Percentiles rank a stretch among this genome's conserved stretches.
phyloP scores from a whole-genome alignment of 306 rosid genomes.

The Elaeagnus macrophylla region DNA sequence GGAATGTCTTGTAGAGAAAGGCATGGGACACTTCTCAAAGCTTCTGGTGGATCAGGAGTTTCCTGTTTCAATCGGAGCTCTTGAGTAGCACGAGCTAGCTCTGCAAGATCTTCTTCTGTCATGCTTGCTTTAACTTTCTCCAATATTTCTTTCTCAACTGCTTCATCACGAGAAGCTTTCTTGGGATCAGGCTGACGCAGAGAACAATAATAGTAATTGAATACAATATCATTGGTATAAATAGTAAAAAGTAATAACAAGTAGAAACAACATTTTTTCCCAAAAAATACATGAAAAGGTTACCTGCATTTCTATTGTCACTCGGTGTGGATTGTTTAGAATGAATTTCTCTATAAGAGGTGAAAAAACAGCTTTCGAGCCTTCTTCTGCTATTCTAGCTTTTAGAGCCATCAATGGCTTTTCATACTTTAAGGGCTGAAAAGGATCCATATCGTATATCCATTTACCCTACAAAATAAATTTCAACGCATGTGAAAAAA shows the following conservation, averaged over 20 bases:
- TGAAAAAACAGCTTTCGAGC: slow-evolving; percentile 80
- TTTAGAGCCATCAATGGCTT: slow-evolving; percentile 78
- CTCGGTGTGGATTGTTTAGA: slow-evolving; percentile 78
- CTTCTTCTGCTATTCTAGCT: slow-evolving; percentile 76
- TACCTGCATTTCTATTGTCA: slow-evolving; percentile 97
- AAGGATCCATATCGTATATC: slow-evolving; percentile 98
- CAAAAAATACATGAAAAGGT: slow-evolving; percentile 1
- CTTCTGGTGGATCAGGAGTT: slow-evolving; percentile 97
- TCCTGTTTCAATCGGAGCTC: slow-evolving; percentile 84
- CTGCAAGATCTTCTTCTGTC: slow-evolving; percentile 87
- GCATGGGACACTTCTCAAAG: slow-evolving; percentile 84
- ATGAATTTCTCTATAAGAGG: slow-evolving; percentile 81
- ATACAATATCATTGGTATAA: too few species aligned
- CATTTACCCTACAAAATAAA: slow-evolving; percentile 69
- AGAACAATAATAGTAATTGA: slow-evolving; percentile 1
- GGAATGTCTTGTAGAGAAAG: slow-evolving; percentile 88
- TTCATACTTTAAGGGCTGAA: slow-evolving; percentile 89
- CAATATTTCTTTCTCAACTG: slow-evolving; percentile 59
- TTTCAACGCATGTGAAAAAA: slow-evolving; percentile 14
- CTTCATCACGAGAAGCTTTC: slow-evolving; percentile 84
- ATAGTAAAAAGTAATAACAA: slow-evolving; percentile 13
- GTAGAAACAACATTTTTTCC: slow-evolving; percentile 1
- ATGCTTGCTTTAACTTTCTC: slow-evolving; percentile 67
- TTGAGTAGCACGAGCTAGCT: slow-evolving; percentile 75
- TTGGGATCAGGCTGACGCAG: slow-evolving; percentile 80